Evolutionary conservation across 2,329 filamentous ascomycete genomes (phyloP).

Genomic region (Trichoderma pleuroti): DNA sequence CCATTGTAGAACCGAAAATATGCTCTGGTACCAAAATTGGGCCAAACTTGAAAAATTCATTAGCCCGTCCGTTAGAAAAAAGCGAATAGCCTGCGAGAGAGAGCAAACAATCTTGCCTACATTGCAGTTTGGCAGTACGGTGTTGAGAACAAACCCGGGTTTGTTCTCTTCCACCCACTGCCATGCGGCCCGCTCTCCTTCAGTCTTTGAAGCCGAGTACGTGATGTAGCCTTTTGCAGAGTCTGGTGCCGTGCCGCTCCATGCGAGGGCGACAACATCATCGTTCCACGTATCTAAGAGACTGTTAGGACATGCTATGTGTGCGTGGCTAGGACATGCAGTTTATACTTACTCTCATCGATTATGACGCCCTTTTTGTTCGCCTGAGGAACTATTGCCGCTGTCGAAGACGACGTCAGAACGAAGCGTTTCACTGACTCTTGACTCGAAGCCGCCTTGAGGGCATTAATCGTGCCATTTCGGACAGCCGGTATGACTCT

Average conservation of each 20-base stretch:
- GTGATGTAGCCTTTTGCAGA: constrained; percentile 20
- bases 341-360: neutral
- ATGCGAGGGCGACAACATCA: neutral
- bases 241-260: neutral
- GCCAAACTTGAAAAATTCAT: neutral
- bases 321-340: neutral
- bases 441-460: constrained; percentile 32
- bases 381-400: constrained; percentile 24
- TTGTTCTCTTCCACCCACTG: constrained; percentile 34
- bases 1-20: neutral
- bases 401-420: constrained; percentile 35
- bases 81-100: neutral
- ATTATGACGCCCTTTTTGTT: neutral
- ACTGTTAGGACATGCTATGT: neutral
- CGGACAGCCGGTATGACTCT: constrained; percentile 33
- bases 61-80: neutral
- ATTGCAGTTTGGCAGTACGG: constrained; percentile 25
- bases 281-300: neutral
- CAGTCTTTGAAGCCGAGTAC: constrained; percentile 37
- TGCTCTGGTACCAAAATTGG: neutral
- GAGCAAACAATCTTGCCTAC: neutral
- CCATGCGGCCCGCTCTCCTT: constrained; percentile 35
- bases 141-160: constrained; percentile 27
- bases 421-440: constrained; percentile 37
- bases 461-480: constrained; percentile 24